Percentiles rank a stretch among this genome's conserved stretches.
phyloP scores from a whole-genome alignment of 2,329 filamentous ascomycete species.

The Leptographium procerum region DNA sequence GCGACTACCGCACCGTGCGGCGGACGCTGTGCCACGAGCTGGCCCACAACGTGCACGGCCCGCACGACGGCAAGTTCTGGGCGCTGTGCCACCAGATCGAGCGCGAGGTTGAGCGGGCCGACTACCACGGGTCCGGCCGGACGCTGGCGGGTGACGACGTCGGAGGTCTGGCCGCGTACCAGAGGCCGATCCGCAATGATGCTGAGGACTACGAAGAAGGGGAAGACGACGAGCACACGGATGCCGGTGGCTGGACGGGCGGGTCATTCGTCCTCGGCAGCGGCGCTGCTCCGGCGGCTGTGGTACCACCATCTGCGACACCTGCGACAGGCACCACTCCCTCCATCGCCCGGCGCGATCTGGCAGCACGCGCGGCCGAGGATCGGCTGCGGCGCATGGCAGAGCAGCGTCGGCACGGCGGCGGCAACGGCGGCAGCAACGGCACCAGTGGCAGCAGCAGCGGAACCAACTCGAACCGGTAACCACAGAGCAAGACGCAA shows the following conservation, averaged over 20 bases:
- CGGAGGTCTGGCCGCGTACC: slow-evolving; percentile 21
- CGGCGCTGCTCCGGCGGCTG: slow-evolving; percentile 24
- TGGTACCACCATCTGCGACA: not conserved
- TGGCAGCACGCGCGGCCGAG: slow-evolving; percentile 64
- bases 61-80: slow-evolving; percentile 86
- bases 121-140: slow-evolving; percentile 65
- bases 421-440: not conserved
- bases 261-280: slow-evolving; percentile 64
- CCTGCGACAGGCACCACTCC: slow-evolving; percentile 12
- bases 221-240: slow-evolving; percentile 44
- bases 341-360: slow-evolving; percentile 44
- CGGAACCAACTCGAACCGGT: not conserved
- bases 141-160: slow-evolving; percentile 45
- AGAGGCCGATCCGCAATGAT: slow-evolving; percentile 34
- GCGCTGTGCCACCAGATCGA: slow-evolving; percentile 79
- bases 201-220: slow-evolving; percentile 34
- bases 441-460: not conserved
- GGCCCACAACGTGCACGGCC: slow-evolving; percentile 77
- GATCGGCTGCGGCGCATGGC: slow-evolving; percentile 43
- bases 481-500: too few relatives aligned
- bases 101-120: slow-evolving; percentile 66
- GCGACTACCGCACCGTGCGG: slow-evolving; percentile 84
- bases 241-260: slow-evolving; percentile 67
- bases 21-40: slow-evolving; percentile 92
- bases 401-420: slow-evolving; percentile 15